These are phyloP conservation scores for Aureobasidium leucospermi DNA, from an alignment of 2,329 filamentous ascomycete species.

Conservation along the genomic window DNA sequence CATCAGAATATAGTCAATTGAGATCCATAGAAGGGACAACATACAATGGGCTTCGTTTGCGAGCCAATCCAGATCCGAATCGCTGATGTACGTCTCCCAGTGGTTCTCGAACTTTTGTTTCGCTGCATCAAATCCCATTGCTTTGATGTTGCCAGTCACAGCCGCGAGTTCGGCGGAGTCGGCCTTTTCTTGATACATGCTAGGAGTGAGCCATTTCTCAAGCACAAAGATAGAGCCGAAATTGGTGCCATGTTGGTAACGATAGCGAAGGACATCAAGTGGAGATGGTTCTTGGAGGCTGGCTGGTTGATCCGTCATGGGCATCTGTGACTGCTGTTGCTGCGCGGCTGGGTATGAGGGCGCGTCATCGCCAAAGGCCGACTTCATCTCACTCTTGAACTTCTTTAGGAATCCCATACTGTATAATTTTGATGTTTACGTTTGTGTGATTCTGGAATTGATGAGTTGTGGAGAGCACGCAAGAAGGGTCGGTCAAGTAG, in stretches of 20 bases:
- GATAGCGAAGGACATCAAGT: slow-evolving; percentile 44
- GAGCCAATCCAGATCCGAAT: slow-evolving; percentile 48
- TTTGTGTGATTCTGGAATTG: neutral
- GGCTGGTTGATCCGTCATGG: slow-evolving; percentile 20
- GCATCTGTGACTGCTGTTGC: slow-evolving; percentile 18
- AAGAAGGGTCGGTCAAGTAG: neutral
- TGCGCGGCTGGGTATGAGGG: slow-evolving; percentile 13
- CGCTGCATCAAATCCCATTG: slow-evolving; percentile 42
- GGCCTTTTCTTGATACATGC: slow-evolving; percentile 40
- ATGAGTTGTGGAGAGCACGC: neutral
- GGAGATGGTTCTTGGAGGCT: slow-evolving; percentile 32
- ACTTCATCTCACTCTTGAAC: slow-evolving; percentile 20
- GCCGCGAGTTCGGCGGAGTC: slow-evolving; percentile 47
- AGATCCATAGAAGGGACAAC: neutral
- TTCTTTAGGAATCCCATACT: slow-evolving; percentile 27
- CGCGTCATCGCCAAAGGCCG: slow-evolving; percentile 11
- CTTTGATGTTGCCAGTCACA: slow-evolving; percentile 40
- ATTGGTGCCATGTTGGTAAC: slow-evolving; percentile 54
- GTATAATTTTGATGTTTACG: neutral
- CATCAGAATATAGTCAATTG: neutral
- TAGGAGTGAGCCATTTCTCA: slow-evolving; percentile 49
- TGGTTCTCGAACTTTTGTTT: slow-evolving; percentile 46
- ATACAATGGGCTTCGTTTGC: slow-evolving; percentile 43
- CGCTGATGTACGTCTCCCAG: slow-evolving; percentile 45
- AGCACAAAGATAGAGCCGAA: slow-evolving; percentile 54